Evolutionary conservation across 768 basidiomycete species (phyloP).

Genomic region (Tulasnella sp.): DNA sequence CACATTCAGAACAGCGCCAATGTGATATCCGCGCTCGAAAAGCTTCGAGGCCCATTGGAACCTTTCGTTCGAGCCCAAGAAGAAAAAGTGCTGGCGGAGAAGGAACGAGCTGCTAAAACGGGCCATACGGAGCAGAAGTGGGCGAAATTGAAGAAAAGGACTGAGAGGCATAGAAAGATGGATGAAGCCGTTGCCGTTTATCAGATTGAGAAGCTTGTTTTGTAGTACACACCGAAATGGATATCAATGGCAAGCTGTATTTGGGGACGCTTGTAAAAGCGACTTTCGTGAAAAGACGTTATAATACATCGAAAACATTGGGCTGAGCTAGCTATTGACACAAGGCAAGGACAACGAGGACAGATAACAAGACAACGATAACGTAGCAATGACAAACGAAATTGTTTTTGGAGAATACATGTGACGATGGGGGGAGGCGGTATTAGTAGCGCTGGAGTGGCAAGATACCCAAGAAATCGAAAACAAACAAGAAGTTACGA

Average conservation of each 20-base stretch:
- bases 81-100: background rate
- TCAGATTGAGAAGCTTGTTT: background rate
- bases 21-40: background rate
- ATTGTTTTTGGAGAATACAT: background rate
- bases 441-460: background rate
- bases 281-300: background rate
- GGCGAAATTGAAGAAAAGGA: background rate
- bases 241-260: background rate
- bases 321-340: background rate
- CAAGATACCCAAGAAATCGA: background rate
- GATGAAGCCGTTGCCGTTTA: background rate
- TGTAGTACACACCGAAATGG: background rate
- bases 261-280: too few relatives aligned
- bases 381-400: background rate
- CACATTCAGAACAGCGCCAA: background rate
- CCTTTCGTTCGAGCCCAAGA: background rate
- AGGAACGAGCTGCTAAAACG: background rate
- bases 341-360: background rate
- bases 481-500: background rate
- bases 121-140: background rate
- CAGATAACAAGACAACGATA: background rate
- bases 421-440: background rate
- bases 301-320: background rate
- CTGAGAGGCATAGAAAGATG: background rate
- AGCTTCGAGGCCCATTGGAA: constrained; percentile 6